Evolutionary conservation across 2,329 filamentous ascomycete species (phyloP), one percentile per base, ranked within the genome.

Genomic region (Coleophoma crateriformis): DNA sequence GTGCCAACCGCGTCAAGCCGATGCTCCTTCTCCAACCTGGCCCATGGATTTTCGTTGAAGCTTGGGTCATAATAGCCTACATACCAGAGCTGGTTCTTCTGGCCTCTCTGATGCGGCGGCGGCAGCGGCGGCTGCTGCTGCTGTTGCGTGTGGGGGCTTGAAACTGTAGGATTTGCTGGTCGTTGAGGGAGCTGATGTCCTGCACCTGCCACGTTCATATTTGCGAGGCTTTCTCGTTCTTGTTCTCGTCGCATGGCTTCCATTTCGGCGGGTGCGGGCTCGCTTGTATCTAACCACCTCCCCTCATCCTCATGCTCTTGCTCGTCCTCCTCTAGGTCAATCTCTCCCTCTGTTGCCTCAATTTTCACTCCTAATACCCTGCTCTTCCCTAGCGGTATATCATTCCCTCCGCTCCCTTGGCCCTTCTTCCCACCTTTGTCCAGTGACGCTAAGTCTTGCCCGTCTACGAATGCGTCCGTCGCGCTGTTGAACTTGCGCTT

Each of bases 11-110:
- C 52, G 37, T 66, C 56, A 43, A 84, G 55, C 0, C 74, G 73
- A 20, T 64, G 64, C 7, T 64, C 57, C 57, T 69, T 67, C 64
- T 85, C 81, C 17, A 85, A 66, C 8, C 62, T 65, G 46, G 74
- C 77, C 87, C 87, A 91, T 0, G 87, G 87, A 62, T 91, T 88
- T 62, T 84, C 75, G 58, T 88, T 81, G 53, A 84, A 87, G 50
- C 73, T 76, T 0, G 79, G 77, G 51, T 88, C 78, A 64, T 89
- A 90, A 64, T 87, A 88, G 34, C 75, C 81, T 37, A 76, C 69
- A 66, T 84, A 87, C 72, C 85, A 88, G 1, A 67, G 68, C 51
- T 70, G 67, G 53, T 74, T 71, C 46, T 65, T 66, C 35, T 74
- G 64, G 3, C 71, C 45, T 15, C 37, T 32, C 27, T 40, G 19